These are phyloP conservation scores for Talaromyces sp. DNA, from an alignment of 2,329 filamentous ascomycete species.

Conservation along the genomic window DNA sequence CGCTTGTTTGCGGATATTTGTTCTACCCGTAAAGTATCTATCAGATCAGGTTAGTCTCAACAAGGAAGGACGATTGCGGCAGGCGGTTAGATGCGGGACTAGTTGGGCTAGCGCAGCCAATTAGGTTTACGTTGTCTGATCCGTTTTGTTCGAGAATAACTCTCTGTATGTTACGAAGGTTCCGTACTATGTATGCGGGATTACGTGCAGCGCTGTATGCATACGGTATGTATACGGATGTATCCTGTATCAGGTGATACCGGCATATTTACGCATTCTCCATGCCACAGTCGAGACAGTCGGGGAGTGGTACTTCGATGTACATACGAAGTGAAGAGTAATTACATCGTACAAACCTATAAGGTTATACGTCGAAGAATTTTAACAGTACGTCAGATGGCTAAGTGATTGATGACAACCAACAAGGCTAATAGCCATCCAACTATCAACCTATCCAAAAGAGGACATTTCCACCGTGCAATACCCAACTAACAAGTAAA, in stretches of 20 bases:
- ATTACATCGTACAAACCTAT: not conserved
- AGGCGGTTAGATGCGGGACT: not conserved
- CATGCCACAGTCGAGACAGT: not conserved
- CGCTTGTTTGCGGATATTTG: constrained; percentile 6
- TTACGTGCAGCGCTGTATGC: not conserved
- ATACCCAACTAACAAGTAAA: not conserved
- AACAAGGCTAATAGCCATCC: not conserved
- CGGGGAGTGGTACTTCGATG: not conserved
- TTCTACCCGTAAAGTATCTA: not conserved
- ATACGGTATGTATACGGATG: not conserved
- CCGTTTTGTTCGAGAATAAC: constrained; percentile 5
- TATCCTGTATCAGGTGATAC: not conserved
- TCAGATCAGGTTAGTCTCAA: not conserved
- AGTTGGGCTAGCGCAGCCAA: not conserved
- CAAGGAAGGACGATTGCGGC: constrained; percentile 2
- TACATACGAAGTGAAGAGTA: not conserved
- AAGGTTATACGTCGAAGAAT: not conserved
- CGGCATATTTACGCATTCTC: not conserved
- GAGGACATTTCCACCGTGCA: not conserved
- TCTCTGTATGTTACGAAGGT: not conserved
- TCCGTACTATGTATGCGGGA: not conserved
- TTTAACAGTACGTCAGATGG: not conserved
- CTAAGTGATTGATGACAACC: not conserved
- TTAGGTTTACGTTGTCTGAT: not conserved
- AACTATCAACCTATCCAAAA: not conserved